Evolutionary conservation across 495 filamentous ascomycete species (phyloP), one percentile per base, ranked within the genome.

Genomic region (Lineolata rhizophorae): DNA sequence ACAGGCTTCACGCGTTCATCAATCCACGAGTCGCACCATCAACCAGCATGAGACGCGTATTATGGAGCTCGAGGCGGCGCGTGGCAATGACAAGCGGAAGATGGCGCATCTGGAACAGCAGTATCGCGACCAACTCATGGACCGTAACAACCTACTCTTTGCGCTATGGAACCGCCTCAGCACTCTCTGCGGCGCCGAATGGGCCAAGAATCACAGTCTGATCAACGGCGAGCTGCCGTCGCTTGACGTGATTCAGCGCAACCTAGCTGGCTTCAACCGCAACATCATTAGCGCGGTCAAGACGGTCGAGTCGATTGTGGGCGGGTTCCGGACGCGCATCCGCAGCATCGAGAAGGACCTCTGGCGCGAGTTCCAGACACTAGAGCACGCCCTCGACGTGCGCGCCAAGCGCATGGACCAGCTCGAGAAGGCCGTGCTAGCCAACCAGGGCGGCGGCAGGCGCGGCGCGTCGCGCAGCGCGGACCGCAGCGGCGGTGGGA

Each of bases 271-370:
- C 8, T 95, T 94, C 53, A 75, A 67, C 52, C 79, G 84, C 47
- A 94, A 93, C 45, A 62, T 95, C 16, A 50, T 90, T 28, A 64
- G 71, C 3, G 85, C 84, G 5, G 65, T 93, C 37, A 93, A 92
- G 55, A 80, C 69, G 2, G 67, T 97, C 33, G 87, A 95, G 54
- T 58, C 60, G 18, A 68, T 90, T 37, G 57, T 97, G 28, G 61
- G 67, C n/a, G 64, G 65, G 20, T 93, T 93, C 62, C 77, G 79
- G 45, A 56, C 58, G 27, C 72, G 78, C 35, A 74, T 91, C 48
- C 76, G 74, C 41, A 55, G 55, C n/a, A 68, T 93, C 22, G 90
- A 97, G 43, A 72, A 76, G 32, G 78, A 90, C 29, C 57, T 97
- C 10, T 78, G 70, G 65, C 77, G 79, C 41, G 81, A 94, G 40